Base-by-base conservation (phyloP, 2,329 filamentous ascomycete genomes). In the Podosphaera leucotricha region DNA sequence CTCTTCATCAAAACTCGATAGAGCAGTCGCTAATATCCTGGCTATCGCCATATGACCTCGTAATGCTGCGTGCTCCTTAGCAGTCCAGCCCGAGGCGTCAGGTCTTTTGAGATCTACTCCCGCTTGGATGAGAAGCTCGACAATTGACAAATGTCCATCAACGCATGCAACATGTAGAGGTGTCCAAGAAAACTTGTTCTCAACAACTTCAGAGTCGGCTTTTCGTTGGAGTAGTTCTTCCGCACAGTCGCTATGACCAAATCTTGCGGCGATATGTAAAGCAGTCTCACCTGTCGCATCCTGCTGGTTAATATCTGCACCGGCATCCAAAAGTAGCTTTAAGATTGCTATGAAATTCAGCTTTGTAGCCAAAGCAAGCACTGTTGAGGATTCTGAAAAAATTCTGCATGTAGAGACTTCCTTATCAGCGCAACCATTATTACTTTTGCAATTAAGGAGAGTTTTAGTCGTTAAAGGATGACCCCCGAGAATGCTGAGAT, bases 111-210 rank as follows among this genome's bases (percentile, higher is more conserved):
- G 63, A 47, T 92, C 74, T 0, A 84, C 83, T 1, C 83, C 83
- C 19, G 80, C 78, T 41, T 78, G 71, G 36, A 92, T 71, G 3
- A 98, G 67, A 20, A 90, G 66, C 55, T 85, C 70, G 0, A 81
- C 81, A 36, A 93, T 73, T 0, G 69, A 62, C 10, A 84, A 60
- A 50, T 85, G 79, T 0, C 87, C 87, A 55, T 98, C 86, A 2
- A 95, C 87, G 44, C 80, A 82, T 8, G 87, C 83, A 50, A 93
- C 80, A 56, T 93, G 90, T 11, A 98, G 66, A n/a, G 90, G 83
- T 0, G 90, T 94, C 87, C 90, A 98, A 2, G 79, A 75, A 56
- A 92, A 95, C 0, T 80, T 79, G 44, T 79, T 80, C 57, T 98
- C 90, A 0, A 71, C 63, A 30, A 92, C 63, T 53, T 93, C 80